Evolutionary conservation across 1,284 basidiomycete genomes (phyloP).

Genomic region (Tylopilus orsonianus): DNA sequence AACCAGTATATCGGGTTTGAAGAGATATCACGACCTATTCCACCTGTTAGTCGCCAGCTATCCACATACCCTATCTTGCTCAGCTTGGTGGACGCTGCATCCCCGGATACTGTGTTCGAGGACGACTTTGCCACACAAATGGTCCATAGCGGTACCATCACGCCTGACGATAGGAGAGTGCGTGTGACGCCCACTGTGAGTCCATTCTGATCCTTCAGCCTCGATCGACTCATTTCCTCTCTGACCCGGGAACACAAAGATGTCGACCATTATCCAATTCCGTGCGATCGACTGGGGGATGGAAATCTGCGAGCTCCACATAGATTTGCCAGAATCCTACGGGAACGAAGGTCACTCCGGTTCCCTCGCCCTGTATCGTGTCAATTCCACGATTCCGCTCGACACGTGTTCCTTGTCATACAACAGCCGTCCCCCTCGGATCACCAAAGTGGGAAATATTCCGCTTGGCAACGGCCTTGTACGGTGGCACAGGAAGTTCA

Average conservation of each 20-base stretch:
- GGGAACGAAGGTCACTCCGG: conserved; percentile 8
- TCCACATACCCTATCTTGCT: conserved; percentile 15
- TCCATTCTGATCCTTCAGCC: background rate
- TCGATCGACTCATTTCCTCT: background rate
- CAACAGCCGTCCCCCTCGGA: conserved; percentile 11
- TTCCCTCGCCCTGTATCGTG: conserved; percentile 9
- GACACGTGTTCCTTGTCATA: conserved; percentile 13
- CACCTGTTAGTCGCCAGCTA: conserved; percentile 8
- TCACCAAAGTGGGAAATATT: conserved; percentile 11
- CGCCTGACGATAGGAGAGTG: conserved; percentile 15
- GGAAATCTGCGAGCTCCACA: conserved; percentile 19
- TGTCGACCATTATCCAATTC: conserved; percentile 18
- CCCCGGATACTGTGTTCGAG: conserved; percentile 14
- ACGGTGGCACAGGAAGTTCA: conserved; percentile 17
- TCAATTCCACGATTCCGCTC: conserved; percentile 16
- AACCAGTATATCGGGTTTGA: conserved; percentile 21
- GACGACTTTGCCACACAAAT: conserved; percentile 14
- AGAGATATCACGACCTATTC: conserved; percentile 10
- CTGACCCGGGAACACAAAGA: conserved; percentile 4
- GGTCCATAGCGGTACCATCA: conserved; percentile 17
- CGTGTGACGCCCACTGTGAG: conserved; percentile 16
- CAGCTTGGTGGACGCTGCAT: conserved; percentile 16
- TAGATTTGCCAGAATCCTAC: conserved; percentile 11
- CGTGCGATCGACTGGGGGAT: conserved; percentile 22
- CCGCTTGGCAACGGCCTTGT: conserved; percentile 2